Percentiles rank a stretch among this genome's conserved stretches.
phyloP scores from a whole-genome alignment of 2,329 filamentous ascomycete genomes.

The Pyricularia pennisetigena region DNA sequence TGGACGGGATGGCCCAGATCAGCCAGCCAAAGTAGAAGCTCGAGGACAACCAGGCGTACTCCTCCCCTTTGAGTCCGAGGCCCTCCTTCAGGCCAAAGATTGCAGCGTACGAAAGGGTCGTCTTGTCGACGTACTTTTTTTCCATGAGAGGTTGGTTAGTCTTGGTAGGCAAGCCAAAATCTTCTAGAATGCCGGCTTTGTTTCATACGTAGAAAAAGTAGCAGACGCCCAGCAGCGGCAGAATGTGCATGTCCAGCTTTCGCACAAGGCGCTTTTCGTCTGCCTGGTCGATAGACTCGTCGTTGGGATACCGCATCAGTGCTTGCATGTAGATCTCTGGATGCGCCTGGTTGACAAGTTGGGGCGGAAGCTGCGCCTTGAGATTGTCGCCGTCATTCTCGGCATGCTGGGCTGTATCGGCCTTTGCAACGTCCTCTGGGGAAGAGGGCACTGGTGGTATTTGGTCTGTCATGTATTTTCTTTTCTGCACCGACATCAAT shows the following conservation, averaged over 20 bases:
- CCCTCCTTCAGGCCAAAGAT: constrained; percentile 55
- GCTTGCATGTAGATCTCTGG: constrained; percentile 24
- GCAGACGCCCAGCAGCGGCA: constrained; percentile 27
- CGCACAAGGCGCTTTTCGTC: constrained; percentile 22
- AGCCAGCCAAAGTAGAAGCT: constrained; percentile 43
- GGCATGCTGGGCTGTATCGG: background rate
- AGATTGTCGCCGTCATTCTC: background rate
- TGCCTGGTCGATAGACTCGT: constrained; percentile 24
- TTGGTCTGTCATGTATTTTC: background rate
- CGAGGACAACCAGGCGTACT: constrained; percentile 46
- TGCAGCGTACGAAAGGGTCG: constrained; percentile 51
- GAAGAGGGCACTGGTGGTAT: background rate
- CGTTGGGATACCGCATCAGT: constrained; percentile 23
- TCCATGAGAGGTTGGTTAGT: background rate
- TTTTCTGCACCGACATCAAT: background rate
- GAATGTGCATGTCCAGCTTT: constrained; percentile 26
- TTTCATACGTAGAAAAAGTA: constrained; percentile 29
- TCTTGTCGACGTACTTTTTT: constrained; percentile 26
- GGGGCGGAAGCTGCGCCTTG: background rate
- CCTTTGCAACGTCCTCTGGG: background rate
- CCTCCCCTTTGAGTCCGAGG: constrained; percentile 41
- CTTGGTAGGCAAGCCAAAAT: background rate
- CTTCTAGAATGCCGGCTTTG: too few species aligned
- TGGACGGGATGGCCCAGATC: constrained; percentile 17
- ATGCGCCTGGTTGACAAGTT: constrained; percentile 12